Conservation (phyloP, 768 basidiomycete species). For the Clathrus columnatus region DNA sequence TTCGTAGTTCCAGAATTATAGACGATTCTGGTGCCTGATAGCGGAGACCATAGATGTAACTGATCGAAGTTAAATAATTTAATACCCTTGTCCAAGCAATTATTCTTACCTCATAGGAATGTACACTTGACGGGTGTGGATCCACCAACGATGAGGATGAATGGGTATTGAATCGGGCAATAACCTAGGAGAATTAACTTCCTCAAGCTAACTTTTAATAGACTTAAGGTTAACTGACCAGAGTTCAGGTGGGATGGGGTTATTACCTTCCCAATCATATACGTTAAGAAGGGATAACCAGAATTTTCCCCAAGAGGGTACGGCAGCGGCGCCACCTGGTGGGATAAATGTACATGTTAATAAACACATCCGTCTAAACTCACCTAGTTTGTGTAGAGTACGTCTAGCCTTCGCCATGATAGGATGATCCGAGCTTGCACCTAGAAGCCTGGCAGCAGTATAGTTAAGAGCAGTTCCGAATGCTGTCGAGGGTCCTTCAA, state of each 20-base stretch:
- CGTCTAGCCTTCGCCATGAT: slow-evolving; percentile 71
- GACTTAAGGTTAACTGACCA: slow-evolving; percentile 42
- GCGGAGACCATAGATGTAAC: slow-evolving; percentile 61
- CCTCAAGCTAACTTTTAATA: background rate
- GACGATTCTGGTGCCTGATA: slow-evolving; percentile 66
- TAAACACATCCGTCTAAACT: slow-evolving; percentile 4
- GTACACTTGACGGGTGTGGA: slow-evolving; percentile 86
- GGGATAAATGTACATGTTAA: background rate
- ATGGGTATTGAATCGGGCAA: slow-evolving; percentile 87
- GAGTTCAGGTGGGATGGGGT: slow-evolving; percentile 84
- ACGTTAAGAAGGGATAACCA: slow-evolving; percentile 90
- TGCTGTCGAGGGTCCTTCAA: slow-evolving; percentile 86
- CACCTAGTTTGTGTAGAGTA: slow-evolving; percentile 78
- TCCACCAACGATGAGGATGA: slow-evolving; percentile 97
- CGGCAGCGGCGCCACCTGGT: slow-evolving; percentile 69
- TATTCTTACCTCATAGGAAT: slow-evolving; percentile 64
- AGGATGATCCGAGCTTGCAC: slow-evolving; percentile 78
- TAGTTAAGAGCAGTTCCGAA: slow-evolving; percentile 96
- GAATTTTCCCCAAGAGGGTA: slow-evolving; percentile 93
- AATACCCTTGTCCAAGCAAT: slow-evolving; percentile 22
- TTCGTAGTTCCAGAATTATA: slow-evolving; percentile 63
- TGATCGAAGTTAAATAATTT: slow-evolving; percentile 14
- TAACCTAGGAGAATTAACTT: slow-evolving; percentile 42
- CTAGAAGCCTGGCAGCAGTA: slow-evolving; percentile 73
- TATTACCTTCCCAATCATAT: slow-evolving; percentile 94